These are phyloP conservation scores for Anacardium occidentale DNA, from an alignment of 345 rosid species.

Conservation along the genomic window DNA sequence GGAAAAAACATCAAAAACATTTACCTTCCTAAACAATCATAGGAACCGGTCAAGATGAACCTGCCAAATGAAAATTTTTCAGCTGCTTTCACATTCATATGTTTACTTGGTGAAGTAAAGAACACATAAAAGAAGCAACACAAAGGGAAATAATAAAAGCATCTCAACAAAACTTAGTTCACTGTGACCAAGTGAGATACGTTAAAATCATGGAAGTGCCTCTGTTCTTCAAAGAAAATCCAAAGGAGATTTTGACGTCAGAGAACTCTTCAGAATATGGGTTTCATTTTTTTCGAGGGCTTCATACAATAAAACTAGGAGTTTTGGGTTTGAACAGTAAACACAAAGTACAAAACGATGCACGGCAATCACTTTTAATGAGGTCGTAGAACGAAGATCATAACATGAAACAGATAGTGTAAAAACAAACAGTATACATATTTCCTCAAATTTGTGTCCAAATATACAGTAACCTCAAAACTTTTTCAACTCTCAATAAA, in stretches of 20 bases:
- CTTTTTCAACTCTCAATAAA: background rate
- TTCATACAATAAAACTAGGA: background rate
- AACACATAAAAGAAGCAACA: background rate
- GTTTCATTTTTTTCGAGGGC: background rate
- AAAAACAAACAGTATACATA: background rate
- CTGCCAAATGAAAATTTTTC: slow-evolving; percentile 48
- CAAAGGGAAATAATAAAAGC: background rate
- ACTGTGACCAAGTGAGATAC: background rate
- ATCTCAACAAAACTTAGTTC: background rate
- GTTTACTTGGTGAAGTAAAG: background rate
- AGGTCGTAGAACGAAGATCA: background rate
- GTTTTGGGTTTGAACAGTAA: background rate
- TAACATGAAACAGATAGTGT: background rate
- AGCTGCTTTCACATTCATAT: slow-evolving; percentile 9
- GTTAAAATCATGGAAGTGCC: background rate
- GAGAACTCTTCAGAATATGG: background rate
- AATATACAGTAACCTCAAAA: background rate
- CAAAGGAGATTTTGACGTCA: too few species aligned
- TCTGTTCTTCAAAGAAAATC: background rate
- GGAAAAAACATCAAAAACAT: background rate
- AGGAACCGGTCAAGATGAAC: slow-evolving; percentile 86
- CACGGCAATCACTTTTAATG: background rate
- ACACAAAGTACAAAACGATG: background rate
- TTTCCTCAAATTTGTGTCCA: background rate
- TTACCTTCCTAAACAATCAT: slow-evolving; percentile 82